phyloP scores from a whole-genome alignment of 1,139 yeast species.

The Saccharomycopsis crataegensis region DNA sequence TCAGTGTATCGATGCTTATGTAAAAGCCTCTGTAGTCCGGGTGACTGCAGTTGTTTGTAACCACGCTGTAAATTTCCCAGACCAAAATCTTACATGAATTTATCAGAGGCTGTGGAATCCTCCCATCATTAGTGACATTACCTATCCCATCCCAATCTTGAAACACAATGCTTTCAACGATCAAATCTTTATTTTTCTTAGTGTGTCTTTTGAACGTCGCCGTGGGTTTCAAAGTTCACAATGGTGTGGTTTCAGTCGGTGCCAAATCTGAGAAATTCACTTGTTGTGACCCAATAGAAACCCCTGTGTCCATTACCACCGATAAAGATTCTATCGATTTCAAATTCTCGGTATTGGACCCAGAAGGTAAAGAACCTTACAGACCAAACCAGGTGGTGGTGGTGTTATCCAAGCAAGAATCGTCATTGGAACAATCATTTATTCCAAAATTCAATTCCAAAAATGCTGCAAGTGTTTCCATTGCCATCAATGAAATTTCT shows the following conservation, averaged over 20 bases:
- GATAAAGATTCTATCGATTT: constrained; percentile 10
- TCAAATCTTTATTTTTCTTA: too few species aligned
- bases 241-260: constrained; percentile 7
- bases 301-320: neutral
- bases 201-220: too few species aligned
- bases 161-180: too few species aligned
- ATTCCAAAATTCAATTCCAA: constrained; percentile 6
- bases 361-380: constrained; percentile 11
- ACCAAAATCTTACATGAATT: too few species aligned
- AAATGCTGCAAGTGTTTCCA: constrained; percentile 1
- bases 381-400: constrained; percentile 17
- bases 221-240: constrained; percentile 5
- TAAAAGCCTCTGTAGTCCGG: too few species aligned
- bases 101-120: too few species aligned
- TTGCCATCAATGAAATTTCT: constrained; percentile 10
- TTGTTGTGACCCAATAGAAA: constrained; percentile 12
- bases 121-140: too few species aligned
- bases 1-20: too few species aligned
- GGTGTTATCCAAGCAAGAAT: neutral
- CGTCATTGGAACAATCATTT: constrained; percentile 12
- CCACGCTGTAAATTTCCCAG: too few species aligned
- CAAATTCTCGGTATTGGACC: constrained; percentile 10
- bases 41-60: too few species aligned
- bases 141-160: too few species aligned
- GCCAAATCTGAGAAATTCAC: constrained; percentile 9